Conservation (phyloP, 2,329 filamentous ascomycete genomes). For the Dothideomycetes sp. region DNA sequence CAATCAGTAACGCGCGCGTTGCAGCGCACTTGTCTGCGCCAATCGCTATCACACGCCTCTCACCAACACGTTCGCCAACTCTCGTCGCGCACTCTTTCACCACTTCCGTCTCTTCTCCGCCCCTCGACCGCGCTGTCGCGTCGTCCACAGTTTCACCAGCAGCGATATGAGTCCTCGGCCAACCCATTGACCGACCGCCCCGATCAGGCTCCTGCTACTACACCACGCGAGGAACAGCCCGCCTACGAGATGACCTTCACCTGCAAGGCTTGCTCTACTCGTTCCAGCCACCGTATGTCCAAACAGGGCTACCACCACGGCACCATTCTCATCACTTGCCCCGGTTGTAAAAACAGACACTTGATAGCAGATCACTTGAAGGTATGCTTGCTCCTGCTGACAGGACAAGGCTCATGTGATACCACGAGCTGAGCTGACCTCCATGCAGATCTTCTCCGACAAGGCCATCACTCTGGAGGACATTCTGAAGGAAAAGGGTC, state of each 20-base stretch:
- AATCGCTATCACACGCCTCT: background rate
- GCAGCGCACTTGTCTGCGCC: constrained; percentile 3
- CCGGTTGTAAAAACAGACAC: constrained; percentile 75
- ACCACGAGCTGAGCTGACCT: background rate
- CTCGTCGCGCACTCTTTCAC: constrained; percentile 4
- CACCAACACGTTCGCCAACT: constrained; percentile 5
- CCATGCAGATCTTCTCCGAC: constrained; percentile 60
- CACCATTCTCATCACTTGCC: constrained; percentile 81
- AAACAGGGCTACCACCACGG: constrained; percentile 95
- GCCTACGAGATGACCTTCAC: constrained; percentile 88
- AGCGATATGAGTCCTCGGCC: constrained; percentile 15
- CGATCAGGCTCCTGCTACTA: constrained; percentile 18
- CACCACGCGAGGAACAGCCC: constrained; percentile 38
- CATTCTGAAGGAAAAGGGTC: constrained; percentile 65
- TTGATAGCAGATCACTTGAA: constrained; percentile 84
- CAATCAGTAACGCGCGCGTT: background rate
- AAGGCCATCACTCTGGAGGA: constrained; percentile 64
- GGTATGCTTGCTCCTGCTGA: constrained; percentile 27
- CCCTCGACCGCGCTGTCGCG: constrained; percentile 10
- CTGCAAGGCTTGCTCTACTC: constrained; percentile 65
- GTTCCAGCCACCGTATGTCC: constrained; percentile 76
- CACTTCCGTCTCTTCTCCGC: constrained; percentile 16
- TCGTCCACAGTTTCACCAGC: too few relatives aligned
- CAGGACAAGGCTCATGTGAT: too few relatives aligned
- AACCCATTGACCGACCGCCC: constrained; percentile 24